A percentile compares a stretch with the other conserved stretches of the same genome.
Conservation (phyloP, 306 rosid genomes). For the Acacia melanoxylon region DNA sequence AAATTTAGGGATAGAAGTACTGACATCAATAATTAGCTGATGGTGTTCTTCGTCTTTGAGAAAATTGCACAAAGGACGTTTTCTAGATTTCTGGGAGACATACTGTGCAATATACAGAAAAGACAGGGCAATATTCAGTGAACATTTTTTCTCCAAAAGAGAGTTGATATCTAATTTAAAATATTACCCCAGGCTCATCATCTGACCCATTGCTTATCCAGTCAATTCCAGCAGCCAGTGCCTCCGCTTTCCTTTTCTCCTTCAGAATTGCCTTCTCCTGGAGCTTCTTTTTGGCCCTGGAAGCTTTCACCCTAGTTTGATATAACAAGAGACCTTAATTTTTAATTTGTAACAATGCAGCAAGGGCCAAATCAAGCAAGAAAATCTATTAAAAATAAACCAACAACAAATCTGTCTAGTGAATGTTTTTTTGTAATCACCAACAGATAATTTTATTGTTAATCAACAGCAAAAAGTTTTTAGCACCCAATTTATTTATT, state of each 20-base stretch:
- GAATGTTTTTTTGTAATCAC: too few species aligned
- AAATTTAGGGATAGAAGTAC: conserved; percentile 36
- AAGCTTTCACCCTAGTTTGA: conserved; percentile 68
- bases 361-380: conserved; percentile 9
- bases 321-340: conserved; percentile 11
- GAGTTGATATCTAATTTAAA: conserved; percentile 8
- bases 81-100: conserved; percentile 47
- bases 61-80: conserved; percentile 67
- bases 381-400: background rate
- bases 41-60: conserved; percentile 70
- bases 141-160: conserved; percentile 20
- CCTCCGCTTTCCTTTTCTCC: conserved; percentile 72
- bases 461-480: too few species aligned
- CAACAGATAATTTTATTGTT: too few species aligned
- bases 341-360: background rate
- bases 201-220: conserved; percentile 80
- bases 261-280: conserved; percentile 61
- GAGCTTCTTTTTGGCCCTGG: conserved; percentile 74
- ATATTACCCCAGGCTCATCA: conserved; percentile 58
- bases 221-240: conserved; percentile 71
- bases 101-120: conserved; percentile 29
- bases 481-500: too few species aligned
- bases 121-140: conserved; percentile 3
- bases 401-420: too few species aligned
- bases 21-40: conserved; percentile 68